Base-by-base conservation (phyloP, 1,139 yeast genomes). In the Yamadazyma pseudoaaseri region DNA sequence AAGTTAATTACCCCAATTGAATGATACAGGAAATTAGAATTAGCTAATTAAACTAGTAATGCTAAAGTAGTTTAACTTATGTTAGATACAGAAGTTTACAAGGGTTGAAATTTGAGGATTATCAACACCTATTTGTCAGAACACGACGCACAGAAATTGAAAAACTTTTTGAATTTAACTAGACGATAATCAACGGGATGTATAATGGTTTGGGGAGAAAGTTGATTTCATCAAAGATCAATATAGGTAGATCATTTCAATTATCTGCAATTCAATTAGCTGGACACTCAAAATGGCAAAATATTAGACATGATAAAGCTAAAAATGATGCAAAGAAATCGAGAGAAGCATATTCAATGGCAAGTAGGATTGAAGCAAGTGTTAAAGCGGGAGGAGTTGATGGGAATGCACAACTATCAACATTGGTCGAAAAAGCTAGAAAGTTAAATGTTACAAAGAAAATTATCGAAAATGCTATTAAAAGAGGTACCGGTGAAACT, bases 201-300 rank as follows among this genome's bases (percentile, higher is more conserved):
- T 8, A 22, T 11, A 22, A 11, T 22, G 25, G 7, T 10, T 6
- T 22, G 6, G 7, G 25, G 7, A 6, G 25, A 22, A 11, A 12
- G 12, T 22, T 22, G 25, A 11, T 22, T 9, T 8, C 13, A 6
- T 10, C 13, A 7, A n/a, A 7, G 6, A 22, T 6, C 12, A 13
- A 20, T 5, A 10, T 14, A 7, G 8, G 10, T 16, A 21, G 26
- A 20, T 12, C 15, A n/a, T 14, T 30, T 10, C 53, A 54, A 27
- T 33, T 48, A 11, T 30, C 45, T 15, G 6, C 39, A 2, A 5
- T 31, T 1, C 18, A 34, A 4, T 35, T 43, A 6, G 78, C 83
- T 0, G 96, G 98, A 1, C 98, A 92, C 58, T 83, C 86, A 27
- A 92, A 90, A 60, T 92, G 98, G 98, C 86, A 95, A 28, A 87